Evolutionary conservation across 2,329 filamentous ascomycete species (phyloP).

Genomic region (Fusarium scirpi): DNA sequence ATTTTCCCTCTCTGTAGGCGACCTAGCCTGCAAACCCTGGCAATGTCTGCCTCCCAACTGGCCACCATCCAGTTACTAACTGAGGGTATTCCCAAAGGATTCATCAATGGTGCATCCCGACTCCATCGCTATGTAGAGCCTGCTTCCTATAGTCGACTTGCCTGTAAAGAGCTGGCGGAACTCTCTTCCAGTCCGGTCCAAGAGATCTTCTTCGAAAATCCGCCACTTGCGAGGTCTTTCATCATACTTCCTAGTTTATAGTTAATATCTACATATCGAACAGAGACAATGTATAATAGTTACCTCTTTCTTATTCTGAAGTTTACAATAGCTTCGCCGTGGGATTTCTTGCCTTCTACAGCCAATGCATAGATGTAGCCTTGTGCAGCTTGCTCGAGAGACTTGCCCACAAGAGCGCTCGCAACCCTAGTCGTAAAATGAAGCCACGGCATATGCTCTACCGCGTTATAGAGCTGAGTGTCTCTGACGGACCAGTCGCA

Average conservation of each 20-base stretch:
- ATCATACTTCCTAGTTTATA: not conserved
- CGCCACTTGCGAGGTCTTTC: not conserved
- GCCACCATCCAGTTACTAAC: constrained; percentile 18
- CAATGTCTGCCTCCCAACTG: constrained; percentile 37
- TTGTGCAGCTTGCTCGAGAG: not conserved
- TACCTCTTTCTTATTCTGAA: not conserved
- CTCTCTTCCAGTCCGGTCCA: not conserved
- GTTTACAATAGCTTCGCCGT: not conserved
- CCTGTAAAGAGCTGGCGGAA: not conserved
- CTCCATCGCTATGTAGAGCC: not conserved
- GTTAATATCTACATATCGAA: not conserved
- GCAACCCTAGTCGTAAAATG: too few species aligned
- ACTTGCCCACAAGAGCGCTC: not conserved
- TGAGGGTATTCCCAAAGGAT: not conserved
- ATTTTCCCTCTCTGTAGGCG: constrained; percentile 45
- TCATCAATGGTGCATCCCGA: not conserved
- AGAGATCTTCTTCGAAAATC: not conserved
- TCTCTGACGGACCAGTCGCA: not conserved
- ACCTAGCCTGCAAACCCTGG: constrained; percentile 24
- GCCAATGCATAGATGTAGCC: not conserved
- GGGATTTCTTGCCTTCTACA: not conserved
- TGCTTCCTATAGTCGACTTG: not conserved
- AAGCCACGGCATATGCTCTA: not conserved
- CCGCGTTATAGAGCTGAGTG: not conserved
- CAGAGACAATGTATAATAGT: not conserved